Base-by-base conservation (phyloP, 2,329 filamentous ascomycete genomes). In the Cladosporium phlei region DNA sequence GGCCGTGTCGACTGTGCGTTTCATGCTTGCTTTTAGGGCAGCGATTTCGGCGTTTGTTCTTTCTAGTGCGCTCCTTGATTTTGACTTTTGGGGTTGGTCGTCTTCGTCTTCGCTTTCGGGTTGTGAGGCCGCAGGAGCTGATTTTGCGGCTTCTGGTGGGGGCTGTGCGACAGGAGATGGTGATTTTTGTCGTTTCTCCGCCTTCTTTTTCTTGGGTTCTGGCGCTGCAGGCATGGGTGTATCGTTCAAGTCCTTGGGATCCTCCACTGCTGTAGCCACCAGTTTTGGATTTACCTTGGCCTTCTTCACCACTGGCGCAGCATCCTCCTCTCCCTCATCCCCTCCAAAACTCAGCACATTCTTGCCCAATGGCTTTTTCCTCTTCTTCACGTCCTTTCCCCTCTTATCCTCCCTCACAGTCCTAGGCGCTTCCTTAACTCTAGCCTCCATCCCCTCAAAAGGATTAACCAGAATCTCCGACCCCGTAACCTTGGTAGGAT, bases 401-500 rank as follows among this genome's bases (percentile, higher is more conserved):
- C 71, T 71, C 47, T 66, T 63, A 27, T 72, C 70, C 19, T 74
- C 70, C 16, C 67, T 64, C 24, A 66, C 69, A 25, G 73, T 74
- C 24, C 70, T 70, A 11, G 65, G 62, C 14, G 79, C 78, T 30
- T 79, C 72, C 47, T 77, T 76, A 39, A 77, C 74, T 56, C 82
- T 76, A 70, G 80, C 86, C 58, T 82, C 78, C 85, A 93, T 89
- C 59, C 86, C 86, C 38, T 85, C 79, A 51, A 91, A 94, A 0
- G 86, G 86, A 59, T 93, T 93, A 38, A 89, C 79, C 53, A 93
- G 65, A 16, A 94, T 80, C 65, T 93, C 86, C 21, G 86, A 72
- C 16, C 75, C 72, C 3, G 80, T 82, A 49, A 98, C 83, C 65
- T 83, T 89, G 27, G 88, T 80, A 0, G 91, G 85, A 65, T 95